Base-by-base conservation (phyloP, 495 filamentous ascomycete genomes). In the Cenococcum geophilum region DNA sequence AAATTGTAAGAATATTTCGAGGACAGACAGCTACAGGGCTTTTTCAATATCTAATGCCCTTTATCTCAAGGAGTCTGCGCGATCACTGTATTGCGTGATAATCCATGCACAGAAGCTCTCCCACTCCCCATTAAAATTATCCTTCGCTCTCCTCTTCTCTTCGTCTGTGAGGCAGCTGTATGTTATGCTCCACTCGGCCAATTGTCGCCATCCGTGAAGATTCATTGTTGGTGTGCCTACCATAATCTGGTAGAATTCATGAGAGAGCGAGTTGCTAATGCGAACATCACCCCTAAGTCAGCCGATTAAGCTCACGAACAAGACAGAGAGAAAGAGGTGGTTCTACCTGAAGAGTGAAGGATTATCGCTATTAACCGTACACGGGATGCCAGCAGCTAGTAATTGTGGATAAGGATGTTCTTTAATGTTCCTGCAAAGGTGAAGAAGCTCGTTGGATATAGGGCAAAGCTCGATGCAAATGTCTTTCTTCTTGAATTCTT, bases 191-290 rank as follows among this genome's bases (percentile, higher is more conserved):
- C 73, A 75, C 42, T 70, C 47, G 2, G 67, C 72, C 22, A 75
- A 63, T 55, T 75, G 73, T 57, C 71, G 69, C 72, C 73, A 75
- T n/a, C 73, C 70, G 47, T 75, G 68, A 12, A 75, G 51, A 11
- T 35, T 66, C 64, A 75, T 74, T 16, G 69, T 60, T 8, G 71
- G 66, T 20, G 70, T 68, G 22, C 73, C 73, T 22, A 75, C 73
- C 71, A 75, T 74, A 40, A 73, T 66, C 59, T 75, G 73, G 55
- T 75, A 75, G 66, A 74, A 75, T 53, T 75, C 73, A 57, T 72
- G 65, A 21, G 69, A 72, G 34, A 75, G 64, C 0, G 71, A 72
- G 48, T 70, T 71, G 60, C 73, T 74, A 59, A 60, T 35, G 0
- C 6, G 16, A 2, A 53, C 32, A 35, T 57, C 54, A 25, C 64